These are phyloP conservation scores for Oryza glaberrima DNA, from an alignment of 176 grass and related monocot genomes.

Conservation along the genomic window DNA sequence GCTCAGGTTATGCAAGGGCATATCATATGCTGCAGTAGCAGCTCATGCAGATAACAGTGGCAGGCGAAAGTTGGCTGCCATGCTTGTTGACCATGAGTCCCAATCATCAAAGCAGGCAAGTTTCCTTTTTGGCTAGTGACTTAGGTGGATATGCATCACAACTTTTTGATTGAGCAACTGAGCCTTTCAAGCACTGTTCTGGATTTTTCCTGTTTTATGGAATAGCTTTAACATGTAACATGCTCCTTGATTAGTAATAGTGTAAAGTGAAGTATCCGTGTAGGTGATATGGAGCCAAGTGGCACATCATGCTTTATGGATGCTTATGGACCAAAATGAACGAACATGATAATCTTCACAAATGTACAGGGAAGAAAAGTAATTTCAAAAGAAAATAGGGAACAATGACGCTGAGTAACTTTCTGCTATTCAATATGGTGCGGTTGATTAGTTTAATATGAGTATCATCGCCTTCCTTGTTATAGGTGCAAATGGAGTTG, in stretches of 20 bases:
- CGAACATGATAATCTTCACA: conserved; percentile 23
- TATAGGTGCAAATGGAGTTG: conserved; percentile 3
- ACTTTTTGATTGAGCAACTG: background rate
- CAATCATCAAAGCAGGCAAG: conserved; percentile 91
- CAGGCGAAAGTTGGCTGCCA: conserved; percentile 80
- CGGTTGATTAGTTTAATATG: conserved; percentile 1
- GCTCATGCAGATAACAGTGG: conserved; percentile 95
- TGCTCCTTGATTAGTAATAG: conserved; percentile 25
- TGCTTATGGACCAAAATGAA: conserved; percentile 16
- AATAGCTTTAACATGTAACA: conserved; percentile 8
- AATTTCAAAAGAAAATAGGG: background rate
- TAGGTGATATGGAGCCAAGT: conserved; percentile 10
- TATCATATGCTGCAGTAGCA: conserved; percentile 96
- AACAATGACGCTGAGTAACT: conserved; percentile 11
- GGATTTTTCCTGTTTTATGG: conserved; percentile 5
- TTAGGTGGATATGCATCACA: conserved; percentile 1
- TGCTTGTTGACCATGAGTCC: conserved; percentile 92
- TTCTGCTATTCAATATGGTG: background rate
- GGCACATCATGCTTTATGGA: background rate
- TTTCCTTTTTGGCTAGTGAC: conserved; percentile 33
- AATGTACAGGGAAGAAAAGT: background rate
- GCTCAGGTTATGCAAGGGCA: conserved; percentile 96
- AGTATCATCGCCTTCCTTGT: conserved; percentile 5
- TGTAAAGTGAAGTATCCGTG: conserved; percentile 18
- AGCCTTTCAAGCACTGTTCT: conserved; percentile 13